Evolutionary conservation across 148 eudicot species (phyloP).

Genomic region (Fagopyrum homotropicum): DNA sequence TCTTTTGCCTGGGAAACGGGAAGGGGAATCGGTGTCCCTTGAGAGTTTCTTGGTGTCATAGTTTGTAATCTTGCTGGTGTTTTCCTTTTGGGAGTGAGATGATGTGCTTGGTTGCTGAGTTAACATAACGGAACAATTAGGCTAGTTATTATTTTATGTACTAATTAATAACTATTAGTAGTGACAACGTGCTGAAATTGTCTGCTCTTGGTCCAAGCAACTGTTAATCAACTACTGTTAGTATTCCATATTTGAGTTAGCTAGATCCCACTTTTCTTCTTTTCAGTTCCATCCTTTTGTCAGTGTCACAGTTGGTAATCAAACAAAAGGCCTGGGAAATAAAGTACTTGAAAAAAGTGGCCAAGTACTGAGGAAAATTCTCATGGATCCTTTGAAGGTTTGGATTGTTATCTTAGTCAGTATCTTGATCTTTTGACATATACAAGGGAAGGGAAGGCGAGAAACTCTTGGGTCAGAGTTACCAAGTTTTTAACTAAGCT

Average conservation of each 20-base stretch:
- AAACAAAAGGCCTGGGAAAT: neutral
- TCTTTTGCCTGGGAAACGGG: too few species aligned
- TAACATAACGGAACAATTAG: neutral
- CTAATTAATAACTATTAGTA: neutral
- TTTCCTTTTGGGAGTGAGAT: neutral
- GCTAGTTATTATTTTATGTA: conserved; percentile 4
- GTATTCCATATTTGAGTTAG: neutral
- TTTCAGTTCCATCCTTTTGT: neutral
- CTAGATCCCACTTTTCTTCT: conserved; percentile 1
- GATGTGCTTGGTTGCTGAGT: neutral
- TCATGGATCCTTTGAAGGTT: neutral
- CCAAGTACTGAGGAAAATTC: neutral
- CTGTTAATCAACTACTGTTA: neutral
- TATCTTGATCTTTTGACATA: neutral
- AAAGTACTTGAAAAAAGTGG: conserved; percentile 4
- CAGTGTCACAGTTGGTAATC: neutral
- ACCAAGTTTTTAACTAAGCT: neutral
- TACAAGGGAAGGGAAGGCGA: neutral
- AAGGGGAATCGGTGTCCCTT: too few species aligned
- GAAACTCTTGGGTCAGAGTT: neutral
- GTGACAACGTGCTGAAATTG: neutral
- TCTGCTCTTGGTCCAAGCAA: neutral
- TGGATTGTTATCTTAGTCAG: neutral
- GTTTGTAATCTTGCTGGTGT: neutral
- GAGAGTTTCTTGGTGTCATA: too few species aligned